phyloP scores from a whole-genome alignment of 805 yeast species.

The Brettanomyces bruxellensis region DNA sequence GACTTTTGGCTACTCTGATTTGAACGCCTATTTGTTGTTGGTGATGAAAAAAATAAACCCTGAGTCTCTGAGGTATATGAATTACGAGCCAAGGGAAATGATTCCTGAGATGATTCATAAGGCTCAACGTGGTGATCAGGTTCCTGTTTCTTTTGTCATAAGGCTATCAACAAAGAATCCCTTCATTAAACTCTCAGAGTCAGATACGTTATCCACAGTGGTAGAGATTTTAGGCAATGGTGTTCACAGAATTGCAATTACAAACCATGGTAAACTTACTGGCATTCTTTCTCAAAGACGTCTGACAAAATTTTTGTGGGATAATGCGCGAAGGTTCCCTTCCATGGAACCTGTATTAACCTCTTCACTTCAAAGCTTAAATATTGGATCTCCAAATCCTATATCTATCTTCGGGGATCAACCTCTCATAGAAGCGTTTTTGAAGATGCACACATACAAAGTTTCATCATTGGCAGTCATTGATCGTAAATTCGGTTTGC shows the following conservation, averaged over 20 bases:
- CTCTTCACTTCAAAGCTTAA: slow-evolving; percentile 58
- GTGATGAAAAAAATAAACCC: slow-evolving; percentile 62
- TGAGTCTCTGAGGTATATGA: slow-evolving; percentile 28
- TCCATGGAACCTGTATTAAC: slow-evolving; percentile 68
- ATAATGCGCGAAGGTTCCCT: slow-evolving; percentile 80
- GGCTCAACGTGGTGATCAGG: slow-evolving; percentile 83
- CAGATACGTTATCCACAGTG: slow-evolving; percentile 60
- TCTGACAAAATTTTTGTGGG: slow-evolving; percentile 79
- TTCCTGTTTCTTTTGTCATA: slow-evolving; percentile 84
- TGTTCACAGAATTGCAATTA: slow-evolving; percentile 85
- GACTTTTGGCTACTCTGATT: slow-evolving; percentile 87
- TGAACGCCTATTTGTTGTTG: slow-evolving; percentile 75
- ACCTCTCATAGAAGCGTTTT: slow-evolving; percentile 75
- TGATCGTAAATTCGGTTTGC: slow-evolving; percentile 61
- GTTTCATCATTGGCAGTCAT: slow-evolving; percentile 91
- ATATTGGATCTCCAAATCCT: slow-evolving; percentile 66
- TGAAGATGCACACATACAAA: slow-evolving; percentile 73
- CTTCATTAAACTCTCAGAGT: slow-evolving; percentile 65
- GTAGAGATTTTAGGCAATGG: slow-evolving; percentile 90
- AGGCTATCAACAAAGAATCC: slow-evolving; percentile 83
- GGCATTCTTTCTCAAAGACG: slow-evolving; percentile 92
- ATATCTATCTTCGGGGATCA: slow-evolving; percentile 83
- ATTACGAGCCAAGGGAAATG: slow-evolving; percentile 28
- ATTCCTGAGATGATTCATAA: slow-evolving; percentile 36
- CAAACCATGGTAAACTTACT: slow-evolving; percentile 45